Conservation (phyloP, 164 flowering plant species). For the Vitis rotundifolia region DNA sequence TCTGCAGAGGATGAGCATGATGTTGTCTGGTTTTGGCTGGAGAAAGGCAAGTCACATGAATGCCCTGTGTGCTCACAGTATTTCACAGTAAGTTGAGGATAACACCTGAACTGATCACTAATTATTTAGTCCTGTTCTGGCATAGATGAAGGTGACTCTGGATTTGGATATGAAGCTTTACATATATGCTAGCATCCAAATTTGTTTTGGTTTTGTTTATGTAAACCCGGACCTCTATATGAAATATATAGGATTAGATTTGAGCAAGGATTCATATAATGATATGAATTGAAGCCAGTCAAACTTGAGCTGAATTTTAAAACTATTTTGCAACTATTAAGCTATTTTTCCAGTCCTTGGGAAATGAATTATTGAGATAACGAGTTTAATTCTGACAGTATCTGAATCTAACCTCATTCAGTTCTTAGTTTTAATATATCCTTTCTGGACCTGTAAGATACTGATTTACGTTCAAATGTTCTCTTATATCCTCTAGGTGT, state of each 20-base stretch:
- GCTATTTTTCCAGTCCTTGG: not conserved
- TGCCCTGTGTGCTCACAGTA: slow-evolving; percentile 91
- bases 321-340: not conserved
- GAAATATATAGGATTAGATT: not conserved
- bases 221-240: not conserved
- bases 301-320: not conserved
- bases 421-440: no score
- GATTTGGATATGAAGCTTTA: not conserved
- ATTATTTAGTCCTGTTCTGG: no score
- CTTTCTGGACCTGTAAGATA: no score
- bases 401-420: not conserved
- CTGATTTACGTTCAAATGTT: no score
- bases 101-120: not conserved
- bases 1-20: slow-evolving; percentile 81
- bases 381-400: not conserved
- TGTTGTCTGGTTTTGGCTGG: slow-evolving; percentile 98
- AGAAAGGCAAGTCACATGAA: slow-evolving; percentile 82
- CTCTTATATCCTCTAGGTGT: no score
- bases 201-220: not conserved
- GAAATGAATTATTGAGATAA: not conserved
- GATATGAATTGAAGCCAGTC: not conserved
- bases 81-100: slow-evolving; percentile 31
- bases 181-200: not conserved
- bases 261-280: not conserved
- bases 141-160: no score